Evolutionary conservation across 2,329 filamentous ascomycete genomes (phyloP), one percentile per base, ranked within the genome.

Genomic region (Rasamsonia emersonii): DNA sequence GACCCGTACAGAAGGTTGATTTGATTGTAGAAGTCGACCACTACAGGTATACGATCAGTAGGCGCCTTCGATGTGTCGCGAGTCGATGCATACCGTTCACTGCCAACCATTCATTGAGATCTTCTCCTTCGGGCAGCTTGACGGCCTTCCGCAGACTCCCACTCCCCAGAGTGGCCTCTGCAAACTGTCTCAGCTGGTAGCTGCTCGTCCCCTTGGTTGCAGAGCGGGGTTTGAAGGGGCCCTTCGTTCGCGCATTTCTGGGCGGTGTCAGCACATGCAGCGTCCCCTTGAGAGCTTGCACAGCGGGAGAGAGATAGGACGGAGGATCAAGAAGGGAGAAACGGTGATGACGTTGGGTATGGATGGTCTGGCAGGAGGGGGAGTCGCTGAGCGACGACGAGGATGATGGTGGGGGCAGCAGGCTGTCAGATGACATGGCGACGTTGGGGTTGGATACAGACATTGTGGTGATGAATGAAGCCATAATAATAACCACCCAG

Each of bases 11-110:
- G 79, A 20, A 98, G 75, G 65, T 98, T 98, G 70, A 98, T 93
- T 64, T 98, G 91, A 68, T 98, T 98, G 76, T 98, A 98, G 64
- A 98, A 98, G 64, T 98, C 91, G 67, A 98, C 91, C 68, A 98
- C 88, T 94, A 46, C 32, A 24, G 21, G 30, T n/a, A 5, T 18
- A 14, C 17, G 19, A 38, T n/a, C 21, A 28, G 11, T 26, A 17
- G 10, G 7, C 9, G 11, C 13, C 5, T 21, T 33, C 20, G 24
- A 6, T 26, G 17, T 11, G 3, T 13, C 23, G 9, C 9, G 18
- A 26, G 19, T n/a, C n/a, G n/a, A 14, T 29, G 24, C 77, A 49
- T 67, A 93, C 88, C 83, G 65, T 98, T 98, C 49, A 98, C 91
- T 17, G 91, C 91, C 40, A 98, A 65, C 91, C 91, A 98, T 63